Evolutionary conservation across 495 filamentous ascomycete genomes (phyloP), one percentile per base, ranked within the genome.

Genomic region (Saxophila tyrrhenica): DNA sequence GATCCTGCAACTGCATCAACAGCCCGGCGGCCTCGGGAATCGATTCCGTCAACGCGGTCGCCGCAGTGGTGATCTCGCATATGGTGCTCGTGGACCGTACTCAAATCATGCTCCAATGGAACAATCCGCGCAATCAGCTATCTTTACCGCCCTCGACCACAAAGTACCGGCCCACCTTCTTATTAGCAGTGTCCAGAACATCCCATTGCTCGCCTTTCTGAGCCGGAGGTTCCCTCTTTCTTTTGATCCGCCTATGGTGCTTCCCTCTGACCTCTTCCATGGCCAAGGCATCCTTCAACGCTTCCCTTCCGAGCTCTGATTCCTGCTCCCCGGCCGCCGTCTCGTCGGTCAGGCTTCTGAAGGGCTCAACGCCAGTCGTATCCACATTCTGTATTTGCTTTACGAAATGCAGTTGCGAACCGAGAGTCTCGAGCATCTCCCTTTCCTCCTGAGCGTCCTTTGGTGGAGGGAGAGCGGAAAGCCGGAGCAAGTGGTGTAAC

Each of bases 381-480:
- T 91, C 76, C 3, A 95, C 82, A n/a, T 67, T 69, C 58, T 92
- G 89, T 25, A 97, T 83, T 51, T 84, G 79, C 51, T 76, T 78
- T 39, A 97, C 88, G 62, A 99, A 97, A 62, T 87, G 83, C 0
- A 99, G 77, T 61, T 99, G 92, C 10, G 87, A 81, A 42, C 81
- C 73, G 7, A 99, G 76, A 0, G 84, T 87, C 19, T 76, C 58
- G 3, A 92, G 71, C 79, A 95, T 86, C 9, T 70, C 60, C 0
- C 69, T 50, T 60, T 87, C 80, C 60, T 83, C 78, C 25, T 71
- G 75, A 8, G 69, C 60, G 17, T 72, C 74, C 13, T 72, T 62
- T 1, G 92, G 90, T 7, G 75, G 75, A 0, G 91, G 88, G 0
- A 97, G 82, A 25, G 92, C 89, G 7, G 89, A 95, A 54, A 98